Percentiles rank a stretch among this genome's conserved stretches.
Evolutionary conservation across 495 filamentous ascomycete genomes (phyloP).

Genomic region (Penicillium paradoxum): DNA sequence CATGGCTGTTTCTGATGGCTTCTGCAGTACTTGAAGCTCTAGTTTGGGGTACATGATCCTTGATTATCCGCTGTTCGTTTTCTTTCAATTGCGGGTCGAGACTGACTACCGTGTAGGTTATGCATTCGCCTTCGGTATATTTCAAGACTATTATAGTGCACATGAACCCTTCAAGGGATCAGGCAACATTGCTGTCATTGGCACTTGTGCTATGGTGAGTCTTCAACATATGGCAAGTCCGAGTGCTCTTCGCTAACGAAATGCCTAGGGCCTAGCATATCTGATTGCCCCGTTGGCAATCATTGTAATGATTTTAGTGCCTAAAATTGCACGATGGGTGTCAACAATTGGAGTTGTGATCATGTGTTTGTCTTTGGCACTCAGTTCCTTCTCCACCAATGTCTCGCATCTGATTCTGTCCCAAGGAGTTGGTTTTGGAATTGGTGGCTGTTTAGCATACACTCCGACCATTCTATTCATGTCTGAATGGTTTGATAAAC

Average conservation of each 20-base stretch:
- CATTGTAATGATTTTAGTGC: slow-evolving; percentile 30
- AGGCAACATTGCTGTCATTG: slow-evolving; percentile 40
- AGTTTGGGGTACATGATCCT: slow-evolving; percentile 52
- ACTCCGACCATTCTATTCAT: slow-evolving; percentile 44
- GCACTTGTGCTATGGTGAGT: slow-evolving; percentile 40
- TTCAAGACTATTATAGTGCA: slow-evolving; percentile 52
- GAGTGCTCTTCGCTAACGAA: background rate
- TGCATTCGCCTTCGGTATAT: slow-evolving; percentile 57
- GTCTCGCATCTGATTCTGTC: slow-evolving; percentile 44
- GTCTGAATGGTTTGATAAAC: slow-evolving; percentile 48
- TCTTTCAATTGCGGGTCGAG: background rate
- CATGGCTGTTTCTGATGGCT: slow-evolving; percentile 59
- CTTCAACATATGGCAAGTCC: background rate
- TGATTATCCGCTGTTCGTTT: background rate
- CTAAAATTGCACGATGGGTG: slow-evolving; percentile 26
- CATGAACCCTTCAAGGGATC: slow-evolving; percentile 43
- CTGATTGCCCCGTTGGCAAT: slow-evolving; percentile 37
- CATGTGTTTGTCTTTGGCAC: slow-evolving; percentile 33
- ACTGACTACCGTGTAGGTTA: slow-evolving; percentile 43
- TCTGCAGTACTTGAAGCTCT: slow-evolving; percentile 58
- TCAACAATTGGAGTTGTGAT: slow-evolving; percentile 38
- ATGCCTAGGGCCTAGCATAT: slow-evolving; percentile 41
- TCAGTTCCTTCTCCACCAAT: slow-evolving; percentile 41
- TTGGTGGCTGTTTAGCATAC: slow-evolving; percentile 44
- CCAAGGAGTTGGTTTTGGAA: slow-evolving; percentile 45